Conservation (phyloP, 441 rosid genomes). For the Aquilaria agallochum region DNA sequence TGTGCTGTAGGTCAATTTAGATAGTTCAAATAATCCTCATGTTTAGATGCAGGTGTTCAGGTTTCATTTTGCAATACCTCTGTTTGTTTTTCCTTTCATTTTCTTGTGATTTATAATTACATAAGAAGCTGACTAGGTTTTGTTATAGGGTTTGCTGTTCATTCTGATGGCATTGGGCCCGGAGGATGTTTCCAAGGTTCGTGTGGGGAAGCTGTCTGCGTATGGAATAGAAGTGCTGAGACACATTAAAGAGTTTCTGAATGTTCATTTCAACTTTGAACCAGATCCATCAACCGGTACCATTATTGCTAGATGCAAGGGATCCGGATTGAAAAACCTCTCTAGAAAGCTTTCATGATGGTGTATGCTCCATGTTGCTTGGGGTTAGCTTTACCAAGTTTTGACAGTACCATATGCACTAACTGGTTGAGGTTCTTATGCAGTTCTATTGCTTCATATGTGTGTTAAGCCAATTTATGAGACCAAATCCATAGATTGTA, state of each 20-base stretch:
- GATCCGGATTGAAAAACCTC: conserved; percentile 71
- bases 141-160: conserved; percentile 68
- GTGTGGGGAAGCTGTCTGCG: conserved; percentile 75
- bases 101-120: too few species aligned
- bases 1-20: too few species aligned
- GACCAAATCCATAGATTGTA: too few species aligned
- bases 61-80: neutral
- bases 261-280: conserved; percentile 49
- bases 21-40: too few species aligned
- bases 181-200: conserved; percentile 76
- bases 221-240: conserved; percentile 77
- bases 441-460: too few species aligned
- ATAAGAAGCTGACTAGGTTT: conserved; percentile 1
- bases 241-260: conserved; percentile 64
- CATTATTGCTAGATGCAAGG: conserved; percentile 64
- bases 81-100: neutral
- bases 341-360: conserved; percentile 61
- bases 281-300: conserved; percentile 76
- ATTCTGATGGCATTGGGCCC: conserved; percentile 73
- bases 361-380: too few species aligned
- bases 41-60: neutral
- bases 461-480: too few species aligned
- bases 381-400: too few species aligned
- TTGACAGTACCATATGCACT: too few species aligned
- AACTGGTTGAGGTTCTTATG: too few species aligned